Evolutionary conservation across 2,329 filamentous ascomycete genomes (phyloP), one percentile per base, ranked within the genome.

Genomic region (Fusarium sp.): DNA sequence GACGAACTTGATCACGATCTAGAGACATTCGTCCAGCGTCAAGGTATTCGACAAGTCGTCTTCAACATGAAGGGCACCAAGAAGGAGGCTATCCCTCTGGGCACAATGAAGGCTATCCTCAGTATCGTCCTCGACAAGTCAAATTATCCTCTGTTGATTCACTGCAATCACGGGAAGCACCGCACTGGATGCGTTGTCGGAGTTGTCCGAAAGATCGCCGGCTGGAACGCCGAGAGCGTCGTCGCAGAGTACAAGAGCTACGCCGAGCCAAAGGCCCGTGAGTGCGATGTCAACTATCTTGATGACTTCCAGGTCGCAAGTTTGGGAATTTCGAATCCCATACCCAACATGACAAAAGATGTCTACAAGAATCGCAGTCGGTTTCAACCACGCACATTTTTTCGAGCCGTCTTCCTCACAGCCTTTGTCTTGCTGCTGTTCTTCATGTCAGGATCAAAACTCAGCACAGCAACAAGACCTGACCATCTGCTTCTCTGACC

Each of bases 91-190:
- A 94, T 94, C 39, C 88, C 92, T 2, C 79, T 89, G 12, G 81
- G 85, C 48, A 89, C 90, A 31, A 94, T 97, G 87, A 86, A 88
- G 69, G 84, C 88, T 12, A 94, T 95, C 49, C 86, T 97, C 29
- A 84, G 88, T 18, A 83, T 95, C 45, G 87, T 95, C 44, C 85
- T 95, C 59, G 89, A 97, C 77, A 87, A 87, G 54, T 82, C 86
- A 38, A 94, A 97, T 70, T 91, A 96, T 73, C 95, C 95, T 1
- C 82, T 98, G 16, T 86, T 97, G 42, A 88, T 98, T 51, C 95
- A 98, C 81, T 98, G 95, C 86, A 98, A 97, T 79, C 95, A 97
- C 75, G 95, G 95, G 79, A 96, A 93, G 87, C 95, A 98, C 79
- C 92, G 95, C 64, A 97, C 95, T 23, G 95, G 95, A 27, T 97